A percentile compares a stretch with the other conserved stretches of the same genome.
These are phyloP conservation scores for Eutypa lata DNA, from an alignment of 2,329 filamentous ascomycete genomes.

Conservation along the genomic window DNA sequence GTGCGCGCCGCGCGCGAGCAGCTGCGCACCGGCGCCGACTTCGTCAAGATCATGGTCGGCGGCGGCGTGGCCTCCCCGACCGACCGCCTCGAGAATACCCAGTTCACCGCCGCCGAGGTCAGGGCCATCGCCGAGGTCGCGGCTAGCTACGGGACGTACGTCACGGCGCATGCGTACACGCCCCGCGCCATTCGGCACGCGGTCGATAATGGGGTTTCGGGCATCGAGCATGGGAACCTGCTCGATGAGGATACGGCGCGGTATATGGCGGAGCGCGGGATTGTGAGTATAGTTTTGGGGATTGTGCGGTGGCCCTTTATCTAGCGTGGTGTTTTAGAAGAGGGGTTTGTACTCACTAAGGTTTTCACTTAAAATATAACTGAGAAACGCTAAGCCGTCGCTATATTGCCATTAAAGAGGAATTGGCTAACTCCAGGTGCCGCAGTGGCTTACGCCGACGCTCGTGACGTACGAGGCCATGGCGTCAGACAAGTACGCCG, in stretches of 20 bases:
- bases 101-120: slow-evolving; percentile 57
- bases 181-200: slow-evolving; percentile 51
- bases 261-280: slow-evolving; percentile 42
- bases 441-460: slow-evolving; percentile 48
- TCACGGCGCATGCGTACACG: slow-evolving; percentile 58
- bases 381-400: too few species aligned
- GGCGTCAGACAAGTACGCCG: slow-evolving; percentile 34
- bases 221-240: slow-evolving; percentile 42
- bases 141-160: slow-evolving; percentile 45
- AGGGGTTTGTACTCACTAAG: too few species aligned
- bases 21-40: slow-evolving; percentile 47
- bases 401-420: too few species aligned
- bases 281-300: too few species aligned
- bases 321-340: too few species aligned
- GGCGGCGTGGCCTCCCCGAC: slow-evolving; percentile 52
- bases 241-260: slow-evolving; percentile 33
- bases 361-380: too few species aligned
- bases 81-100: slow-evolving; percentile 46
- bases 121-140: slow-evolving; percentile 50
- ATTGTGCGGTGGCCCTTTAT: too few species aligned
- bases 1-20: slow-evolving; percentile 47
- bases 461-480: slow-evolving; percentile 47
- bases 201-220: slow-evolving; percentile 48
- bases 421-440: too few species aligned
- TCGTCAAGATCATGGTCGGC: slow-evolving; percentile 55